Conservation (phyloP, 306 rosid genomes). For the Lagenaria siceraria region DNA sequence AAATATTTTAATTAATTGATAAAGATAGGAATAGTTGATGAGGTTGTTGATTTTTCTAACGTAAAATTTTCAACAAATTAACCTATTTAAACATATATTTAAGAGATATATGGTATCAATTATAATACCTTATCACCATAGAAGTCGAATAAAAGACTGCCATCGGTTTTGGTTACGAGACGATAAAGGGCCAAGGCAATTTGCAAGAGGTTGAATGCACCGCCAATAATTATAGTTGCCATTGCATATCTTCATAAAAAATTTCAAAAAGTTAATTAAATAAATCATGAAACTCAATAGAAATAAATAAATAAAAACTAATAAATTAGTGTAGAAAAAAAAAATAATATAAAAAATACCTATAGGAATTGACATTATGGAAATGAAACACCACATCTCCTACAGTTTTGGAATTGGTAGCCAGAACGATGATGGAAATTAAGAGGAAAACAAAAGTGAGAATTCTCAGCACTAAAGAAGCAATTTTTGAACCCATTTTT, state of each 20-base stretch:
- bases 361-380: background rate
- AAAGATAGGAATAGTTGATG: too few species aligned
- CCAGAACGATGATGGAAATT: slow-evolving; percentile 8
- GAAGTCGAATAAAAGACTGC: slow-evolving; percentile 1
- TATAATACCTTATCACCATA: slow-evolving; percentile 14
- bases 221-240: slow-evolving; percentile 7
- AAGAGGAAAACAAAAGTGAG: slow-evolving; percentile 11
- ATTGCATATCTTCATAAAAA: background rate
- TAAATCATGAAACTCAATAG: background rate
- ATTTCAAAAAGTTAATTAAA: background rate
- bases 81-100: background rate
- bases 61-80: too few species aligned
- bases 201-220: slow-evolving; percentile 11
- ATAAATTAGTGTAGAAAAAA: too few species aligned
- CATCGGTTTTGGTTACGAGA: background rate
- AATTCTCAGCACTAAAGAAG: slow-evolving; percentile 10
- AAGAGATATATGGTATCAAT: background rate
- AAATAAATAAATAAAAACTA: too few species aligned
- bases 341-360: slow-evolving; percentile 1
- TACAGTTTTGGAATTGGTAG: background rate
- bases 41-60: too few species aligned
- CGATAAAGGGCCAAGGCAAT: background rate
- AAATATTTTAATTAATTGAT: too few species aligned
- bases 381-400: background rate
- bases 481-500: background rate